Percentiles rank a stretch among this genome's conserved stretches.
These are phyloP conservation scores for Durotheca rogersii DNA, from an alignment of 495 filamentous ascomycete genomes.

Conservation along the genomic window DNA sequence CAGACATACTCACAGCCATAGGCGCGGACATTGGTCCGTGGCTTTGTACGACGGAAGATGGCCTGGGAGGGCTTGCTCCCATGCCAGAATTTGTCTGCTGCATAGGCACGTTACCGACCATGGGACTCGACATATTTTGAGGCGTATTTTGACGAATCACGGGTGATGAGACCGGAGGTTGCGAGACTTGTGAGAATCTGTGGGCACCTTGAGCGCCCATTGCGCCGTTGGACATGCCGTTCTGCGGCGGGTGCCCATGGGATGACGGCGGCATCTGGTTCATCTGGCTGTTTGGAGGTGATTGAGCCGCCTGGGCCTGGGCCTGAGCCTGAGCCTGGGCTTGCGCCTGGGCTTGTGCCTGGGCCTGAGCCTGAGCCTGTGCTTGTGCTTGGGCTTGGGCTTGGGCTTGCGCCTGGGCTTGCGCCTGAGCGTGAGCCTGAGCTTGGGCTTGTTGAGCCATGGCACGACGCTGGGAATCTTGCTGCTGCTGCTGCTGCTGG, in stretches of 20 bases:
- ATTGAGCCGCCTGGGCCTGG: slow-evolving; percentile 45
- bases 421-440: slow-evolving; percentile 33
- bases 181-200: slow-evolving; percentile 60
- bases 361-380: slow-evolving; percentile 37
- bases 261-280: slow-evolving; percentile 32
- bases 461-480: slow-evolving; percentile 35
- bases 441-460: slow-evolving; percentile 40
- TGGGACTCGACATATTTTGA: slow-evolving; percentile 73
- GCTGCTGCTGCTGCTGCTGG: slow-evolving; percentile 30
- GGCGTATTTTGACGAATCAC: slow-evolving; percentile 78
- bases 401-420: slow-evolving; percentile 29
- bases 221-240: slow-evolving; percentile 45
- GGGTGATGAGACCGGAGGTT: slow-evolving; percentile 74
- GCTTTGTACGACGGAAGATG: slow-evolving; percentile 74
- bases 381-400: slow-evolving; percentile 35
- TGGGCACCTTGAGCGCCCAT: slow-evolving; percentile 58
- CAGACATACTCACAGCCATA: slow-evolving; percentile 70
- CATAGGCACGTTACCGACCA: slow-evolving; percentile 74
- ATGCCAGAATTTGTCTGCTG: slow-evolving; percentile 75
- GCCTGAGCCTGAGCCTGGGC: slow-evolving; percentile 43
- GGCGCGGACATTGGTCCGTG: slow-evolving; percentile 62
- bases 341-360: slow-evolving; percentile 56
- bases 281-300: slow-evolving; percentile 28
- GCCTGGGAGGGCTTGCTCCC: slow-evolving; percentile 73
- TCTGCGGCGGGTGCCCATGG: slow-evolving; percentile 47